Percentiles rank a stretch among this genome's conserved stretches.
These are phyloP conservation scores for Aspergillus viridinutans DNA, from an alignment of 2,329 filamentous ascomycete species.

Conservation along the genomic window DNA sequence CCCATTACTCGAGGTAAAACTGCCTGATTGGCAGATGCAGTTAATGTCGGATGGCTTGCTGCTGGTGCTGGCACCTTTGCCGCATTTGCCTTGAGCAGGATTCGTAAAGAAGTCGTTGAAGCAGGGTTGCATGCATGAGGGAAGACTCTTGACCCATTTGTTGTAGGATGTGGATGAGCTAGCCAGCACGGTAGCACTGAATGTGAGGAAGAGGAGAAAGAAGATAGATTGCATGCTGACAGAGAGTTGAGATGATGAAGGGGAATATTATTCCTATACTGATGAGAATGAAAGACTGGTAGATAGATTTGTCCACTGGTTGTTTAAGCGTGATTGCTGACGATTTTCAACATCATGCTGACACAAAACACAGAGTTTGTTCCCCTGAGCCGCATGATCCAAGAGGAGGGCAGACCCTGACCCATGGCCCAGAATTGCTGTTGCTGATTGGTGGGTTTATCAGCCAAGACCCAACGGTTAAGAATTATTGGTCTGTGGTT, in stretches of 20 bases:
- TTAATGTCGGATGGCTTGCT: neutral
- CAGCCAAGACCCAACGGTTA: neutral
- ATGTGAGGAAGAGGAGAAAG: neutral
- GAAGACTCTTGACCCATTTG: slow-evolving; percentile 44
- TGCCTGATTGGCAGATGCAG: neutral
- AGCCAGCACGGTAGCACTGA: neutral
- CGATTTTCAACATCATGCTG: neutral
- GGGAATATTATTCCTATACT: neutral
- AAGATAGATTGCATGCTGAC: neutral
- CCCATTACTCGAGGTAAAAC: neutral
- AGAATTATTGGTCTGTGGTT: no score
- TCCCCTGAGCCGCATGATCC: neutral
- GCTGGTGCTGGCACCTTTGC: neutral
- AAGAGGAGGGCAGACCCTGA: neutral
- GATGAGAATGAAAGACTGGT: neutral
- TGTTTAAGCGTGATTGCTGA: neutral
- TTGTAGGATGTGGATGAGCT: slow-evolving; percentile 6
- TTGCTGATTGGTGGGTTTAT: neutral
- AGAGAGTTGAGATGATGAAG: no score
- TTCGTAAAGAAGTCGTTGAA: neutral
- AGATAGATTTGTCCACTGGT: no score
- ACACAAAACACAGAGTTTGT: neutral
- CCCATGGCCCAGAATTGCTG: neutral
- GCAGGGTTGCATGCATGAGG: neutral
- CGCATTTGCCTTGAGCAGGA: neutral